These are phyloP conservation scores for Nicotiana tabacum DNA, from an alignment of 257 asterid species.

Conservation along the genomic window DNA sequence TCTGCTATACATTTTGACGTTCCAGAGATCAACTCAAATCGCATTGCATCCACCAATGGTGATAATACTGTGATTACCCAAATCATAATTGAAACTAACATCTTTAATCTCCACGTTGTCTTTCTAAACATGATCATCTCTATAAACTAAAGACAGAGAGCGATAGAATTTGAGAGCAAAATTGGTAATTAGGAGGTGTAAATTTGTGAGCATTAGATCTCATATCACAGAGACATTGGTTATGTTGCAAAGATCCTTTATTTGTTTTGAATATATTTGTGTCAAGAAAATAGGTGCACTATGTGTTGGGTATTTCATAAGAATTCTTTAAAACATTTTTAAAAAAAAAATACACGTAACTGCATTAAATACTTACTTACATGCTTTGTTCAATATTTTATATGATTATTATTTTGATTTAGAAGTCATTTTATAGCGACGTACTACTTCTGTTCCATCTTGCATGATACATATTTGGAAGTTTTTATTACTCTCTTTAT, in stretches of 20 bases:
- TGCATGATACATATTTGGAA: background rate
- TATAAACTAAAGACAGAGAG: background rate
- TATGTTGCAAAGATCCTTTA: background rate
- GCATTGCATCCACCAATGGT: constrained; percentile 2
- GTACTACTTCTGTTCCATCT: background rate
- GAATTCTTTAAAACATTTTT: background rate
- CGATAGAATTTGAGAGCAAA: background rate
- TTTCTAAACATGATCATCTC: no score
- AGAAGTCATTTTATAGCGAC: background rate
- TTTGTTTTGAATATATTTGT: no score
- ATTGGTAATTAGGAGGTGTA: background rate
- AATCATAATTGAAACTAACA: background rate
- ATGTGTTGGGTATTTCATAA: background rate
- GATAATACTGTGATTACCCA: background rate
- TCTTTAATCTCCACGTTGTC: background rate
- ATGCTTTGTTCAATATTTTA: background rate
- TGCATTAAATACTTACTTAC: background rate
- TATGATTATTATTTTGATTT: background rate
- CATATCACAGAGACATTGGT: background rate
- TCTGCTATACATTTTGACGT: constrained; percentile 25
- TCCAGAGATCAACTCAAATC: constrained; percentile 24
- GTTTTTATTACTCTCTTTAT: no score
- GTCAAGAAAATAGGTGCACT: background rate
- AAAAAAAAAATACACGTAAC: background rate
- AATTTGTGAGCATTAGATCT: background rate